Conservation (phyloP, 176 grass and related monocot genomes). For the Tillandsia leiboldiana region DNA sequence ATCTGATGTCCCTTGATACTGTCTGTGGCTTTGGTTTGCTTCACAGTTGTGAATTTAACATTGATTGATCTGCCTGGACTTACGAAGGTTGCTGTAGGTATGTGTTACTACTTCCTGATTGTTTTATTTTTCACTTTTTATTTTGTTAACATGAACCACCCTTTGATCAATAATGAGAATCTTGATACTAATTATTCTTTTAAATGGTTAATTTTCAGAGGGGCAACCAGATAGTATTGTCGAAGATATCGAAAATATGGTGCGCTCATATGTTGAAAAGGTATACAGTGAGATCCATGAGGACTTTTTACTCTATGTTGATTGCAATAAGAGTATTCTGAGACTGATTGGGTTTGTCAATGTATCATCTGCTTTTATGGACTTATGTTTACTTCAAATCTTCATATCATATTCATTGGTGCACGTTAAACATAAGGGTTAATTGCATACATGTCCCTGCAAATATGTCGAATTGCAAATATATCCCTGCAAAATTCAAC, state of each 20-base stretch:
- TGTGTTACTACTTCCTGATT: constrained; percentile 1
- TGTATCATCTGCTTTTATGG: too few species aligned
- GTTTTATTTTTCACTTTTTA: neutral
- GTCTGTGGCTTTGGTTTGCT: constrained; percentile 3
- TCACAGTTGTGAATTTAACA: constrained; percentile 79
- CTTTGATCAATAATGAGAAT: neutral
- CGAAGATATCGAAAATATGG: constrained; percentile 78
- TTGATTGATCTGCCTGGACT: constrained; percentile 75
- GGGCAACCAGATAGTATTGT: constrained; percentile 70
- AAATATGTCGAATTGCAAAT: too few species aligned
- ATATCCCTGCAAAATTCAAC: too few species aligned
- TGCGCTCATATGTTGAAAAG: constrained; percentile 60
- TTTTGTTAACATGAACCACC: neutral
- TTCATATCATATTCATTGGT: too few species aligned
- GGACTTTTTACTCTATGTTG: neutral
- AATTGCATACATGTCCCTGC: too few species aligned
- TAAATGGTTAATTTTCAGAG: constrained; percentile 40
- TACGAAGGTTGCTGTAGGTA: constrained; percentile 84
- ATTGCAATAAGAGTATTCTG: neutral
- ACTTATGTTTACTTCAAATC: too few species aligned
- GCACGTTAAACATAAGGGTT: too few species aligned
- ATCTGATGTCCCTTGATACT: neutral
- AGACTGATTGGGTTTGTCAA: too few species aligned
- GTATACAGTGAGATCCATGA: constrained; percentile 16
- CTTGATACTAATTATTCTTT: neutral